These are phyloP conservation scores for Liquidambar formosana DNA, from an alignment of 164 flowering plant species.

Conservation along the genomic window DNA sequence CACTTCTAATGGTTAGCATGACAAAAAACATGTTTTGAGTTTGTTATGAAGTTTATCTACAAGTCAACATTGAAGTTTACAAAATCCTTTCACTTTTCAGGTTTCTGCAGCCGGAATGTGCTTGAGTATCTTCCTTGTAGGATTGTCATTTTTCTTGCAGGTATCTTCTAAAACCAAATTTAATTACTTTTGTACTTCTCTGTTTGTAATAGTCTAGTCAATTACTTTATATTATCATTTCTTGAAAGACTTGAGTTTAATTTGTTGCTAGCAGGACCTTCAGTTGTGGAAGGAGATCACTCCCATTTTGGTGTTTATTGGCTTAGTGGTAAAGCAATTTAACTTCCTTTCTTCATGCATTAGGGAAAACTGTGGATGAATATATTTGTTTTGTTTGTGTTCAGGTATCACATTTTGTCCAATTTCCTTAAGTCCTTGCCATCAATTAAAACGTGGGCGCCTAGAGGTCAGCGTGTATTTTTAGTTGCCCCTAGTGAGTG, in stretches of 20 bases:
- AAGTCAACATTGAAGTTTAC: not conserved
- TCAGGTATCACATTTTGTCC: too few species aligned
- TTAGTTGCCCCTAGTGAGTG: too few species aligned
- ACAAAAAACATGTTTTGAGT: not conserved
- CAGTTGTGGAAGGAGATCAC: constrained; percentile 5
- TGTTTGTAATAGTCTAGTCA: not conserved
- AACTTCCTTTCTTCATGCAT: not conserved
- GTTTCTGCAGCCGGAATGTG: constrained; percentile 35
- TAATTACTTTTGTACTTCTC: not conserved
- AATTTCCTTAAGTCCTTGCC: too few species aligned
- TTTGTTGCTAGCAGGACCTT: constrained; percentile 8
- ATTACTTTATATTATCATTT: not conserved
- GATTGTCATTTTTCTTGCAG: constrained; percentile 36
- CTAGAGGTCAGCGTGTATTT: too few species aligned
- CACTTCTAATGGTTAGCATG: constrained; percentile 39
- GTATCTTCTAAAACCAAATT: constrained; percentile 11
- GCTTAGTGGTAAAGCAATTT: constrained; percentile 20
- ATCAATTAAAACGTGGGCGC: too few species aligned
- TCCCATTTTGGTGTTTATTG: constrained; percentile 18
- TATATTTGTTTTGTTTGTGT: too few species aligned
- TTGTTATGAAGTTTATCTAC: not conserved
- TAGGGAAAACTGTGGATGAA: not conserved
- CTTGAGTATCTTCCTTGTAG: constrained; percentile 29
- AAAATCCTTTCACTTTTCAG: constrained; percentile 32
- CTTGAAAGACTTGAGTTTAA: not conserved